Conservation (phyloP, 768 basidiomycete genomes). For the Suillus tomentosus region DNA sequence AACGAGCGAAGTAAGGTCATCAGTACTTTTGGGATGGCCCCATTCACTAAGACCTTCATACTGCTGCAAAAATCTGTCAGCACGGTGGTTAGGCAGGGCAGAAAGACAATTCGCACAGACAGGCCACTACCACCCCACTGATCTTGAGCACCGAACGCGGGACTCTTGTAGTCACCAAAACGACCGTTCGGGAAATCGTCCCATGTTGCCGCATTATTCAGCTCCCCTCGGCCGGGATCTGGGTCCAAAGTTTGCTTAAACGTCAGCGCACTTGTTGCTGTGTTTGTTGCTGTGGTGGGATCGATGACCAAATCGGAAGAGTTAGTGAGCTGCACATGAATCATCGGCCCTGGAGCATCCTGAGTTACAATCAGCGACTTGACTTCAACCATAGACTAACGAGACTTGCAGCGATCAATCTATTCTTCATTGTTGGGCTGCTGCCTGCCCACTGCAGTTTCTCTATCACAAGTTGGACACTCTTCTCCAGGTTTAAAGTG, state of each 20-base stretch:
- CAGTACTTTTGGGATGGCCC: conserved; percentile 61
- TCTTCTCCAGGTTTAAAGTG: conserved; percentile 96
- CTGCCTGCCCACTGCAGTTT: conserved; percentile 69
- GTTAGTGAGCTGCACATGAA: conserved; percentile 28
- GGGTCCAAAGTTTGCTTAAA: conserved; percentile 48
- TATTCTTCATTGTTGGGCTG: conserved; percentile 51
- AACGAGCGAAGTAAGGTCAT: conserved; percentile 81
- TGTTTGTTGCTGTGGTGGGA: conserved; percentile 62
- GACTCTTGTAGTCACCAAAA: conserved; percentile 96
- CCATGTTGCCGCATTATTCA: conserved; percentile 80
- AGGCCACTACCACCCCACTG: conserved; percentile 75
- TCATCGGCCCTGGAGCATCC: conserved; percentile 43
- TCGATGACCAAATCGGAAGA: conserved; percentile 54
- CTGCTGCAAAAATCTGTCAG: conserved; percentile 42
- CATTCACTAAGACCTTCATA: conserved; percentile 67
- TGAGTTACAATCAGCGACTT: conserved; percentile 21
- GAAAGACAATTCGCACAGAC: conserved; percentile 42
- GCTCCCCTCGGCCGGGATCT: conserved; percentile 70
- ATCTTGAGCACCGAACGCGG: conserved; percentile 84
- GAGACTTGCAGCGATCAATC: conserved; percentile 60
- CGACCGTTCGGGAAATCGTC: conserved; percentile 99
- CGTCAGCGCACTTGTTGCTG: conserved; percentile 59
- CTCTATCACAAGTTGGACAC: conserved; percentile 84
- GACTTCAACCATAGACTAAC: conserved; percentile 10
- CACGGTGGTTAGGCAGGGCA: background rate